Percentiles rank a stretch among this genome's conserved stretches.
These are phyloP conservation scores for Metschnikowia corniflorae DNA, from an alignment of 805 yeast species.

Conservation along the genomic window DNA sequence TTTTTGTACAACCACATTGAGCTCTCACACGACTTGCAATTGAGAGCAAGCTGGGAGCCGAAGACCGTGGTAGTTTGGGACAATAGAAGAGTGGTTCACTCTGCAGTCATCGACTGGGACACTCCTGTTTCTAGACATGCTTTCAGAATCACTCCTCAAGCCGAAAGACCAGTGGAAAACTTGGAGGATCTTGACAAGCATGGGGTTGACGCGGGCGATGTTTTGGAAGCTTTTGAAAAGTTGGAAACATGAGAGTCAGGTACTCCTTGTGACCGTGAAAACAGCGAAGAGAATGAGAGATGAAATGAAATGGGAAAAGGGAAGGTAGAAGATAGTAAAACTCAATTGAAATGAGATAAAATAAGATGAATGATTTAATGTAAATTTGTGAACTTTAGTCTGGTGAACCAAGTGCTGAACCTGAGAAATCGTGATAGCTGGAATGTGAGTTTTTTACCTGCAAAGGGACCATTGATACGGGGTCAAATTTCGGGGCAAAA, in stretches of 20 bases:
- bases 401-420: no score
- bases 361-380: no score
- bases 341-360: no score
- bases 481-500: no score
- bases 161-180: constrained; percentile 61
- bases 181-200: constrained; percentile 35
- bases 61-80: constrained; percentile 76
- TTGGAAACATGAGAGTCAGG: constrained; percentile 7
- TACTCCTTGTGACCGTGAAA: no score
- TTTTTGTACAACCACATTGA: constrained; percentile 55
- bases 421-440: no score
- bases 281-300: no score
- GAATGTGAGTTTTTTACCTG: no score
- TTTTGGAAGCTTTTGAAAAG: constrained; percentile 13
- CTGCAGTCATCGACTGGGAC: constrained; percentile 69
- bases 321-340: no score
- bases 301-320: not conserved
- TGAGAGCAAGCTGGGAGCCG: constrained; percentile 70
- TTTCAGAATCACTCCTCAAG: constrained; percentile 68
- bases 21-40: constrained; percentile 55
- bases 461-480: no score
- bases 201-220: constrained; percentile 17
- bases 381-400: no score
- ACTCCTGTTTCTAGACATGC: constrained; percentile 64
- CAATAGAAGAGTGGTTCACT: constrained; percentile 66